Evolutionary conservation across 768 basidiomycete species (phyloP).

Genomic region (Podaxis mareebaensis): DNA sequence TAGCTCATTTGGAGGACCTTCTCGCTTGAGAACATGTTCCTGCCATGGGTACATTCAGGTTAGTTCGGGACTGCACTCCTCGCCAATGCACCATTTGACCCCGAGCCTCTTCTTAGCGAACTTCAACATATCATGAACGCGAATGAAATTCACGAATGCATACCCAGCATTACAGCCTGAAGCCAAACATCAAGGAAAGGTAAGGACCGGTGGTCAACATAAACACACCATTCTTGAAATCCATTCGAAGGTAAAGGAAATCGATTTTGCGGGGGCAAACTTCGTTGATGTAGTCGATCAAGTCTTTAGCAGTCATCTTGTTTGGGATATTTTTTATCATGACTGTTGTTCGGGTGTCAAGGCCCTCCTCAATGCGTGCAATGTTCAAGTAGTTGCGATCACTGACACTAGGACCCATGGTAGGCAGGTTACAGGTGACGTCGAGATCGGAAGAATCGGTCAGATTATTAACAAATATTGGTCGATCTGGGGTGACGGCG

Average conservation of each 20-base stretch:
- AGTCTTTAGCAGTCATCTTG: slow-evolving; percentile 80
- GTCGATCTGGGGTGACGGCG: no score
- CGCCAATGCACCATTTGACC: slow-evolving; percentile 69
- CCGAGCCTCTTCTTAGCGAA: slow-evolving; percentile 78
- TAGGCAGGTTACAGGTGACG: slow-evolving; percentile 16
- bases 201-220: not conserved
- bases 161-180: slow-evolving; percentile 77
- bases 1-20: slow-evolving; percentile 91
- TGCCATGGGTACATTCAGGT: slow-evolving; percentile 28
- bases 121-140: slow-evolving; percentile 68
- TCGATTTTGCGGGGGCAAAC: slow-evolving; percentile 80
- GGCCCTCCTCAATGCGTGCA: slow-evolving; percentile 70
- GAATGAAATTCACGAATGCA: slow-evolving; percentile 90
- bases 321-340: slow-evolving; percentile 95
- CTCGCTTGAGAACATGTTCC: slow-evolving; percentile 98
- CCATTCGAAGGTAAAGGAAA: slow-evolving; percentile 87
- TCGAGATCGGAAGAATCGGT: no score
- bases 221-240: slow-evolving; percentile 72
- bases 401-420: slow-evolving; percentile 23
- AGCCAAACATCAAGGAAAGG: not conserved
- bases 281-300: slow-evolving; percentile 64
- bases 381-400: slow-evolving; percentile 59
- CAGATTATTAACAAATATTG: no score
- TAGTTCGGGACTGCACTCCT: not conserved
- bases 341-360: slow-evolving; percentile 80